Evolutionary conservation across 306 rosid genomes (phyloP).

Genomic region (Myrica gale): DNA sequence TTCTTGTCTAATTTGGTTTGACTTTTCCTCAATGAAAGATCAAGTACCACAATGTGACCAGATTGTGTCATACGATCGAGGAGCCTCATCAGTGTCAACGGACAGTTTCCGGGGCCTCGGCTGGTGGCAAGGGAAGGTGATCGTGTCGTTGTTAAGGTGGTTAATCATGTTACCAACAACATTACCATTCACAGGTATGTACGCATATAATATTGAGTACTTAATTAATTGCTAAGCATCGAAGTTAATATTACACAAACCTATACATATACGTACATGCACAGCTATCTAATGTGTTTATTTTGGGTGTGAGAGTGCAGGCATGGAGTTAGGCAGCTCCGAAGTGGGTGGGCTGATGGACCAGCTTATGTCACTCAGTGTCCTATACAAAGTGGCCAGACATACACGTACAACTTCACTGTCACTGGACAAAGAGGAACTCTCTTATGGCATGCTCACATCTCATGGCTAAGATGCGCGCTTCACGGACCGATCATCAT

Average conservation of each 20-base stretch:
- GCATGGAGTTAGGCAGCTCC: slow-evolving; percentile 73
- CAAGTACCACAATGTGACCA: slow-evolving; percentile 50
- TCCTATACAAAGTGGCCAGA: slow-evolving; percentile 64
- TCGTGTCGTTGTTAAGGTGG: slow-evolving; percentile 56
- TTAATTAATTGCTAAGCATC: no score
- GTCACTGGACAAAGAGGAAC: slow-evolving; percentile 78
- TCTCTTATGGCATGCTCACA: slow-evolving; percentile 79
- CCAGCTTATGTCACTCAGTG: slow-evolving; percentile 90
- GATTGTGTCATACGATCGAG: slow-evolving; percentile 75
- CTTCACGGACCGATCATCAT: slow-evolving; percentile 74
- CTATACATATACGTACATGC: no score
- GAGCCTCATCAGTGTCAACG: slow-evolving; percentile 61
- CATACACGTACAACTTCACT: slow-evolving; percentile 71
- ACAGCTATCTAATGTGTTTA: background rate
- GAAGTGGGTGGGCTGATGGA: slow-evolving; percentile 80
- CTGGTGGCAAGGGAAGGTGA: slow-evolving; percentile 85
- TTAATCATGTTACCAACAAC: slow-evolving; percentile 59
- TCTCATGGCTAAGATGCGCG: slow-evolving; percentile 74
- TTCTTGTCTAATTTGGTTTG: background rate
- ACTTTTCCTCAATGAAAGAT: slow-evolving; percentile 31
- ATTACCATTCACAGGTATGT: slow-evolving; percentile 78
- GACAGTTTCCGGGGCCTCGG: slow-evolving; percentile 68
- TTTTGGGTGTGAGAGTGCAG: slow-evolving; percentile 30
- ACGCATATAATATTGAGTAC: no score
- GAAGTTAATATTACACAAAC: no score